Conservation (phyloP, 129 eudicot species). For the Escallonia rubra region DNA sequence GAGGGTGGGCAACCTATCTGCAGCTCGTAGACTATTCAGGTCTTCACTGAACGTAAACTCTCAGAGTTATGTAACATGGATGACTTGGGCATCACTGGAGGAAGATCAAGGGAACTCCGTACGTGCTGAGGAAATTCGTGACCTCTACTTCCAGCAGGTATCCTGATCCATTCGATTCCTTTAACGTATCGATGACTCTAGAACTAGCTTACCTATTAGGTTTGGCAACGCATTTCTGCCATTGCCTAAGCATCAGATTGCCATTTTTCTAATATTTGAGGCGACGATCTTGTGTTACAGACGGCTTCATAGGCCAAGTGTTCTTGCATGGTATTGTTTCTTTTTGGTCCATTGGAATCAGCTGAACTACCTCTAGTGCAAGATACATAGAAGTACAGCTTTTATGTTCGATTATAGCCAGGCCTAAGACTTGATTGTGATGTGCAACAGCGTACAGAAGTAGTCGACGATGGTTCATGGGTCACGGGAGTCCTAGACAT, state of each 20-base stretch:
- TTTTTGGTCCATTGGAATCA: too few species aligned
- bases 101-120: constrained; percentile 87
- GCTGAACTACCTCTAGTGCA: too few species aligned
- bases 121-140: constrained; percentile 95
- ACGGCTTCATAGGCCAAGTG: too few species aligned
- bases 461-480: constrained; percentile 93
- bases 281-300: too few species aligned
- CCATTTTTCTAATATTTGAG: too few species aligned
- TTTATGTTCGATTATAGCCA: too few species aligned
- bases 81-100: constrained; percentile 95
- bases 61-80: constrained; percentile 96
- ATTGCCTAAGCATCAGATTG: too few species aligned
- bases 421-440: neutral
- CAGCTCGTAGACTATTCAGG: constrained; percentile 88
- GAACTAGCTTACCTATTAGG: neutral
- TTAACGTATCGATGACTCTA: neutral
- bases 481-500: constrained; percentile 85
- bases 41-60: constrained; percentile 84
- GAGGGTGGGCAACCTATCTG: constrained; percentile 75
- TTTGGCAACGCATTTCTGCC: neutral
- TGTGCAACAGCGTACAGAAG: constrained; percentile 83
- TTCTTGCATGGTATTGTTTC: too few species aligned
- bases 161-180: neutral
- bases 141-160: constrained; percentile 98
- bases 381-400: too few species aligned